Base-by-base conservation (phyloP, 2,329 filamentous ascomycete genomes). In the Neophaeococcomyces aloes region DNA sequence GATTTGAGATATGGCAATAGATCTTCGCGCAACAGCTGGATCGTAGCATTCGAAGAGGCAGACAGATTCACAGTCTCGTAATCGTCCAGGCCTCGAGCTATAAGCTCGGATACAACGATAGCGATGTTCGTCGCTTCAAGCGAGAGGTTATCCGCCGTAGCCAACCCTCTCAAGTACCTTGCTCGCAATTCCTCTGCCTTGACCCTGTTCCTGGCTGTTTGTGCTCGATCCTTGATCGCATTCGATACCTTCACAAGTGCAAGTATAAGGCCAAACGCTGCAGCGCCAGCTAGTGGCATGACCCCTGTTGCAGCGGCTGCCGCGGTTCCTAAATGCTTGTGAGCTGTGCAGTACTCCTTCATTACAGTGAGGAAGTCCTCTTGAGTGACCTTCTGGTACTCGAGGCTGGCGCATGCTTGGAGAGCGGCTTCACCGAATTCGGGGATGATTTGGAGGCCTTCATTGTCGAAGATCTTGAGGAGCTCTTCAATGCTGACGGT, bases 361-460 rank as follows among this genome's bases (percentile, higher is more conserved):
- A 42, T 42, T 15, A 42, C 39, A 23, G 34, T 42, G 30, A 42
- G 39, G 23, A 42, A 42, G 11, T 42, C 39, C 23, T 42, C 39
- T 13, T 42, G 39, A 10, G 39, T 42, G 10, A 30, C 33, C 25
- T 42, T 42, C 11, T 18, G 25, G 30, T 42, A 42, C 31, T 42
- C 39, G 7, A 42, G 39, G 27, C 35, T 42, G 18, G 39, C 39
- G n/a, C 39, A 42, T 42, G 39, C 39, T 35, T 42, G 39, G 8
- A 42, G 19, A 23, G 39, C 39, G 6, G 39, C 17, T 27, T 42
- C 39, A 15, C 39, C 39, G 19, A 25, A 25, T 18, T 42, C 39
- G 8, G 30, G 30, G 18, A 25, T 42, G 30, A 42, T 42, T 8
- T 17, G 30, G 13, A 42, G 39, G 30, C 21, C 39, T 14, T 42